These are phyloP conservation scores for Aspergillus pseudoviridinutans DNA, from an alignment of 2,329 filamentous ascomycete genomes.

Conservation along the genomic window DNA sequence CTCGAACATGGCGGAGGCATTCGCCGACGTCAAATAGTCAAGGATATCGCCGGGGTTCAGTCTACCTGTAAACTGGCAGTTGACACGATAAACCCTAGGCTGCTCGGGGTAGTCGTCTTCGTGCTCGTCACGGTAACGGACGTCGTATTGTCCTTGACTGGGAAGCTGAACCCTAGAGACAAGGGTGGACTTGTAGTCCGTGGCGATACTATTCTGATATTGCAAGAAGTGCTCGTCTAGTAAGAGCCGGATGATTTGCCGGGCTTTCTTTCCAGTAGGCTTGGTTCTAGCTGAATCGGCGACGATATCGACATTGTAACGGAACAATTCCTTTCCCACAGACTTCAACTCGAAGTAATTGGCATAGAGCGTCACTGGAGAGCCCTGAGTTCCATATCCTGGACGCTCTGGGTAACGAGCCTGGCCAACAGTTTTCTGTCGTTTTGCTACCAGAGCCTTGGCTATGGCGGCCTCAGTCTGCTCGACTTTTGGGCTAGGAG, in stretches of 20 bases:
- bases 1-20: conserved; percentile 33
- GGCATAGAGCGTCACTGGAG: conserved; percentile 30
- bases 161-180: conserved; percentile 29
- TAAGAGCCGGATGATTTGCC: conserved; percentile 47
- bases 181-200: conserved; percentile 39
- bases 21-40: conserved; percentile 40
- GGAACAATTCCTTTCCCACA: conserved; percentile 35
- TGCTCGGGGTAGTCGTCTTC: conserved; percentile 31
- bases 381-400: conserved; percentile 35
- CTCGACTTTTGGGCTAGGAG: conserved; percentile 20
- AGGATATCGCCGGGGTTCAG: conserved; percentile 42
- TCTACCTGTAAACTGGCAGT: conserved; percentile 29
- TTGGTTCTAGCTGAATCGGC: conserved; percentile 23
- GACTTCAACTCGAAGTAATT: conserved; percentile 39
- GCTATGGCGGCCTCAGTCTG: conserved; percentile 26
- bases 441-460: conserved; percentile 19
- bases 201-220: conserved; percentile 30
- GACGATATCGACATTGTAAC: conserved; percentile 39
- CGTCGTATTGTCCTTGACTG: conserved; percentile 20
- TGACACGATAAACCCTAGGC: conserved; percentile 34
- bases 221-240: conserved; percentile 34
- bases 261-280: conserved; percentile 41
- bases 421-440: conserved; percentile 11
- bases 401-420: conserved; percentile 32
- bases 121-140: conserved; percentile 34